Evolutionary conservation across 2,329 filamentous ascomycete species (phyloP).

Genomic region (Sphaerulina vaccinii): DNA sequence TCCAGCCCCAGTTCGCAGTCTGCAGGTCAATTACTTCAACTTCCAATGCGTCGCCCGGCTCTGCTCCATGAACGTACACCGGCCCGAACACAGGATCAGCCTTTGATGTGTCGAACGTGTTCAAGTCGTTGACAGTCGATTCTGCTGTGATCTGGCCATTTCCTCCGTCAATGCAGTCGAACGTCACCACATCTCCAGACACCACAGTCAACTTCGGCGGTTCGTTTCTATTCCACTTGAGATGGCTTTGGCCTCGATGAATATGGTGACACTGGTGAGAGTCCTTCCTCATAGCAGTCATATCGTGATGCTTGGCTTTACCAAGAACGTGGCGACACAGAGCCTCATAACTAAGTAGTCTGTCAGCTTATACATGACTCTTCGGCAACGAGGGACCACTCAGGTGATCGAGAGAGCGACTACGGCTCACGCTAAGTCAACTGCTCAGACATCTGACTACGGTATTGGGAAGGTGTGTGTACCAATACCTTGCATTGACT

Average conservation of each 20-base stretch:
- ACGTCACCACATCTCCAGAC: slow-evolving; percentile 23
- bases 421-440: slow-evolving; percentile 12
- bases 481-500: background rate
- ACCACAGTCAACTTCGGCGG: slow-evolving; percentile 19
- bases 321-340: background rate
- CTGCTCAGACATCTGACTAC: slow-evolving; percentile 2
- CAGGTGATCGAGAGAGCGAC: slow-evolving; percentile 5
- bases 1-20: slow-evolving; percentile 24
- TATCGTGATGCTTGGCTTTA: background rate
- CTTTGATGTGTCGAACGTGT: slow-evolving; percentile 17
- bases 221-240: slow-evolving; percentile 22
- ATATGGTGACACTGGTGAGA: slow-evolving; percentile 21
- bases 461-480: slow-evolving; percentile 13
- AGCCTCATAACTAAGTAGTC: background rate
- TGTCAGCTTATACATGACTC: slow-evolving; percentile 6
- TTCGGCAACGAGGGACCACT: slow-evolving; percentile 13
- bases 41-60: slow-evolving; percentile 25
- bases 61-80: slow-evolving; percentile 23
- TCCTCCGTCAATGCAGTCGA: slow-evolving; percentile 25
- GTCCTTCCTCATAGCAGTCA: slow-evolving; percentile 12
- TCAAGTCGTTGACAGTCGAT: slow-evolving; percentile 18
- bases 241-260: slow-evolving; percentile 23
- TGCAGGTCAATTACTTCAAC: slow-evolving; percentile 23
- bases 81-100: slow-evolving; percentile 26
- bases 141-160: slow-evolving; percentile 22